Evolutionary conservation across 805 yeast species (phyloP), one percentile per base, ranked within the genome.

Genomic region (Brettanomyces custersianus): DNA sequence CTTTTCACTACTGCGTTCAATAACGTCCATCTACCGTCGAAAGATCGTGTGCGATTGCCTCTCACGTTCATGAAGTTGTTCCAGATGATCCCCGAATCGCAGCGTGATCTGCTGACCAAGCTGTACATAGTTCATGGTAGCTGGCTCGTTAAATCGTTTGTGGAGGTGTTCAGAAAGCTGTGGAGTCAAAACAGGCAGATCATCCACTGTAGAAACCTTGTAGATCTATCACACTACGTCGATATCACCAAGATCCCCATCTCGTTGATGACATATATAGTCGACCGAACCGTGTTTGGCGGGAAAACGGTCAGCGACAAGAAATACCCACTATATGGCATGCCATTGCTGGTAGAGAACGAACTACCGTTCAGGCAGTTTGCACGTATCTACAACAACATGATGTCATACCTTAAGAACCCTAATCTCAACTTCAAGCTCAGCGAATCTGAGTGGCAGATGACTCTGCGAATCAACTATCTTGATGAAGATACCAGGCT

Each of bases 101-200:
- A 68, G 30, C 71, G 74, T 40, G 68, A 70, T 35, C 65, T 71
- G 37, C 57, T 90, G 30, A 60, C 62, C 35, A 79, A 75, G 48
- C 64, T 86, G 3, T 81, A 79, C 43, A 70, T 88, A 21, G 94
- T 90, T 3, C 96, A 90, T 57, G 96, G 88, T 46, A 80, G 82
- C 32, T 87, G 96, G 92, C 72, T 88, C 59, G 72, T 85, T 20
- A 74, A 86, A 47, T 79, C 94, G 0, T 70, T 85, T 25, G 72
- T 81, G 12, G 87, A 82, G 36, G 69, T 86, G 18, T 61, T 84
- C 40, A 66, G 77, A 38, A 81, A 79, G 48, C 77, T 82, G 2
- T 43, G 51, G 50, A 44, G 47, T 5, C 45, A 47, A 19, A 29
- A 26, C 5, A 40, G 35, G 44, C 45, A 42, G 8, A 45, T 56